Conservation (phyloP, 768 basidiomycete species). For the Crassisporium funariophilum region DNA sequence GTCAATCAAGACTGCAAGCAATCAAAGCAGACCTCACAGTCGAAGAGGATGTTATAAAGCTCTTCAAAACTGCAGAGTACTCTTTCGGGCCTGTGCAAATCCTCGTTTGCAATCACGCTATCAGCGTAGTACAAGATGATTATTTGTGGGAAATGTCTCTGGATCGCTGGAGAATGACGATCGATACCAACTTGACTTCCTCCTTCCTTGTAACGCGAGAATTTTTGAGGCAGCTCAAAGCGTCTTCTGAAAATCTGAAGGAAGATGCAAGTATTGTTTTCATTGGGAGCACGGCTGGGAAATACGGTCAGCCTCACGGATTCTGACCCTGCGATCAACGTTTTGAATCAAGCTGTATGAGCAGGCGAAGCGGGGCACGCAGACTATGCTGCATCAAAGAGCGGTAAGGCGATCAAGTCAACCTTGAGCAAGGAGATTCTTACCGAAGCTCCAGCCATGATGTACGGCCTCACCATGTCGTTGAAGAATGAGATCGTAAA, state of each 20-base stretch:
- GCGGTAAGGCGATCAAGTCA: slow-evolving; percentile 45
- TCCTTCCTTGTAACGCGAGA: slow-evolving; percentile 69
- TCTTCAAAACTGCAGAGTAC: slow-evolving; percentile 47
- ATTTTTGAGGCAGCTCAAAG: slow-evolving; percentile 53
- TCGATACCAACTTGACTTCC: slow-evolving; percentile 65
- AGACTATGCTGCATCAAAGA: slow-evolving; percentile 70
- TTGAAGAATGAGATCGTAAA: slow-evolving; percentile 84
- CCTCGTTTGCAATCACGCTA: slow-evolving; percentile 63
- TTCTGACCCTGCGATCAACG: not conserved
- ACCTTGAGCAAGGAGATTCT: not conserved
- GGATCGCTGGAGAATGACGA: slow-evolving; percentile 62
- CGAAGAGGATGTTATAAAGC: slow-evolving; percentile 51
- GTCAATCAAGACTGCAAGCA: slow-evolving; percentile 36
- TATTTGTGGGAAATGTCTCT: slow-evolving; percentile 61
- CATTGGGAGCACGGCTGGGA: slow-evolving; percentile 73
- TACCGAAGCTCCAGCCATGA: slow-evolving; percentile 53
- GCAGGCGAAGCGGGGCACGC: slow-evolving; percentile 60
- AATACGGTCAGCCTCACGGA: slow-evolving; percentile 59
- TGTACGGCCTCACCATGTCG: slow-evolving; percentile 69
- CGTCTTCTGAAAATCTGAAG: slow-evolving; percentile 39
- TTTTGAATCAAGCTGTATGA: not conserved
- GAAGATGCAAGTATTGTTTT: slow-evolving; percentile 62
- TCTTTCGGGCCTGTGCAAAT: slow-evolving; percentile 55
- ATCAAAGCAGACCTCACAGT: slow-evolving; percentile 59
- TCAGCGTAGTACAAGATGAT: slow-evolving; percentile 46